Base-by-base conservation (phyloP, 2,329 filamentous ascomycete genomes). In the Colletotrichum noveboracense region DNA sequence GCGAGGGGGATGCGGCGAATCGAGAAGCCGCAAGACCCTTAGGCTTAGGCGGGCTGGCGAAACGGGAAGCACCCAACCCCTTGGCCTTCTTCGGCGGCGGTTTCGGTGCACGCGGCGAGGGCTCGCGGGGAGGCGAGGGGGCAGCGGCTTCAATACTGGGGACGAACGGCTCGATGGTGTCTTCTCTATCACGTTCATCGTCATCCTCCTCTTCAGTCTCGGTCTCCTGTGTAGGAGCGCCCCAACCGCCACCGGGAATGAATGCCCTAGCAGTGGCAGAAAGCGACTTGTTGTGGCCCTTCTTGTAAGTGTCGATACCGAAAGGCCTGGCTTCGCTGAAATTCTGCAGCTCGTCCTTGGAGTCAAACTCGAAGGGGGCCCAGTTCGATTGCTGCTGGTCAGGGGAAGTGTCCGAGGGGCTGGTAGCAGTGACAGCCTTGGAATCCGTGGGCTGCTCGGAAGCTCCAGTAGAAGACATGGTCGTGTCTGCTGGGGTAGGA, bases 201-300 rank as follows among this genome's bases (percentile, higher is more conserved):
- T 78, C 71, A 13, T 79, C 78, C 16, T 78, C 78, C 10, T 80
- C 74, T 7, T 76, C 77, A 1, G 67, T 58, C 38, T 79, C 77
- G 2, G 80, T 38, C 24, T 75, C 68, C 28, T 62, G 65, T 7
- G 62, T 14, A 60, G 66, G 28, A 56, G 13, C 48, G 5, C 38
- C 48, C 77, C 77, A 78, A 10, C 68, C 66, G n/a, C 69, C 84
- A 21, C 86, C 85, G 16, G 90, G 89, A 6, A 87, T 89, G 81
- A 97, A 97, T 0, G 94, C 89, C 79, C 91, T 91, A 1, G 94
- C 94, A 18, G 91, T 89, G 6, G 94, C 93, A 43, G 94, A 96
- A 28, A 96, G 87, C 5, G 92, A 92, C 77, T 89, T 88, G 77
- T 87, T 88, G 83, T 82, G 81, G 81, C 86, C 82, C 70, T 87